A percentile compares a stretch with the other conserved stretches of the same genome.
Conservation (phyloP, 306 rosid genomes). For the Fagus crenata region DNA sequence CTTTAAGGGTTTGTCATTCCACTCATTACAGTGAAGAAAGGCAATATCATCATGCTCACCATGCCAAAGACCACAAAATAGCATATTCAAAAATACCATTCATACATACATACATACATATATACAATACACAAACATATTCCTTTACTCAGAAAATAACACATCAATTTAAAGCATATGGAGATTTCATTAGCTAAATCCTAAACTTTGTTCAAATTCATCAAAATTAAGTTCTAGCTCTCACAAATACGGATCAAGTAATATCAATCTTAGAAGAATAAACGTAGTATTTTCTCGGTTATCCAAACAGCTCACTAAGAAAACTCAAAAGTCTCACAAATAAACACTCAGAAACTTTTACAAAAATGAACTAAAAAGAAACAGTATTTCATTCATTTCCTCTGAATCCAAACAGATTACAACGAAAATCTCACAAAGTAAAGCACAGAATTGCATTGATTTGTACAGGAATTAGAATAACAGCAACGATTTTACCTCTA, state of each 20-base stretch:
- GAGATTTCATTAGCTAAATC: too few relatives aligned
- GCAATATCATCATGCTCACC: conserved; percentile 11
- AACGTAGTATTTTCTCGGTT: too few relatives aligned
- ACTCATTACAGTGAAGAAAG: conserved; percentile 21
- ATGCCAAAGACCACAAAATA: background rate
- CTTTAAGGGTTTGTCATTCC: conserved; percentile 42
- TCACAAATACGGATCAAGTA: background rate
- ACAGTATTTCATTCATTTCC: too few relatives aligned
- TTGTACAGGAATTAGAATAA: background rate
- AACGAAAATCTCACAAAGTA: background rate
- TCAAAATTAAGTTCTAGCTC: background rate
- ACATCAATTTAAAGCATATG: too few relatives aligned
- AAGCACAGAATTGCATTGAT: background rate
- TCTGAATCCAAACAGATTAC: background rate
- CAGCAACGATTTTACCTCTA: conserved; percentile 17
- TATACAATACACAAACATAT: too few relatives aligned
- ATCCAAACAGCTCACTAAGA: background rate
- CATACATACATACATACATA: too few relatives aligned
- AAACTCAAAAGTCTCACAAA: too few relatives aligned
- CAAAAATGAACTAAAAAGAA: background rate
- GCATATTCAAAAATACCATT: too few relatives aligned
- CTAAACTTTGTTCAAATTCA: background rate
- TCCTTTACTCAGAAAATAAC: too few relatives aligned
- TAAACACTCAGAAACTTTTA: too few relatives aligned
- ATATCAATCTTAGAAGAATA: background rate